Evolutionary conservation across 164 flowering plant genomes (phyloP), one percentile per base, ranked within the genome.

Genomic region (Litsea cubeba): DNA sequence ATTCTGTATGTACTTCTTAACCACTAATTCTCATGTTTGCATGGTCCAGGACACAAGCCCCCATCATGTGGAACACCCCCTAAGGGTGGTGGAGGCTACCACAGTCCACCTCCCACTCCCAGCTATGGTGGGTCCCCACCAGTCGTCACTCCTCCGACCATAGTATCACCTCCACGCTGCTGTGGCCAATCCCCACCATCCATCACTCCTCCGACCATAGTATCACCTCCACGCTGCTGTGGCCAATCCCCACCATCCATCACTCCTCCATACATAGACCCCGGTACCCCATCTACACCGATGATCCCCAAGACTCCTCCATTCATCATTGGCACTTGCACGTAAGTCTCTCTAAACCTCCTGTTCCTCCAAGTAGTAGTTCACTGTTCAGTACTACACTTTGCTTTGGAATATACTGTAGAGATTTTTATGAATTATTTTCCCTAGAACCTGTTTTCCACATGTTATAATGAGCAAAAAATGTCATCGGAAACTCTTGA

Each of bases 241-340:
- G n/a, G n/a, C n/a, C n/a, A n/a, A n/a, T n/a, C n/a, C n/a, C n/a
- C n/a, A n/a, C n/a, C n/a, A n/a, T n/a, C n/a, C n/a, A n/a, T n/a
- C n/a, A n/a, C n/a, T n/a, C n/a, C n/a, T n/a, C n/a, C n/a, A n/a
- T n/a, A 75, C 10, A 28, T 71, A 10, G 75, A 74, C 26, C 79
- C 83, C 24, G 73, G 63, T 68, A 74, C 85, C 11, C 86, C 87
- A 46, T 78, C 84, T 20, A 63, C 79, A 62, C 54, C 84, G 3
- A 83, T 73, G 72, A 17, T 76, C 69, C 82, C 83, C 1, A 77
- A 74, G 57, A 70, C 85, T 15, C 88, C 88, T 22, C 75, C 81
- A 11, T 64, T 76, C 71, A 54, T 80, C 72, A 62, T 73, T 63
- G 89, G 92, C 50, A 88, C 98, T 62, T 94, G 97, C 97, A 77